phyloP scores from a whole-genome alignment of 352 stramenopile species.

The Pythium sp. region DNA sequence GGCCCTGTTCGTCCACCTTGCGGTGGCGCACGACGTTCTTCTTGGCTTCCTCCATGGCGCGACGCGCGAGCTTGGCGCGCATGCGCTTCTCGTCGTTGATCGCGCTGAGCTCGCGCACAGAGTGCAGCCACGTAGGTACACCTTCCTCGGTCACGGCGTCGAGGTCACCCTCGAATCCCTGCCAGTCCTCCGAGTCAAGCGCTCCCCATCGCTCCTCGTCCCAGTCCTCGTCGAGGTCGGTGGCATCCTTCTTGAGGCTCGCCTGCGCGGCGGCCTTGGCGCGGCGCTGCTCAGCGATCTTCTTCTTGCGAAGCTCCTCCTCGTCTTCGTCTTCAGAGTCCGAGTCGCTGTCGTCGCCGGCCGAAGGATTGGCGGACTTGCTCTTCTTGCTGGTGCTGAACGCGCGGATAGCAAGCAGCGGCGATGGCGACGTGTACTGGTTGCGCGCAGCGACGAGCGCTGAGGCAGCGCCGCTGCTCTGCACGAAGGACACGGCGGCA shows the following conservation, averaged over 20 bases:
- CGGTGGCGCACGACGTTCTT: constrained; percentile 70
- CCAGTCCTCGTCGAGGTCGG: constrained; percentile 45
- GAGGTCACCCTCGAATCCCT: constrained; percentile 77
- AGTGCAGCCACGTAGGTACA: constrained; percentile 80
- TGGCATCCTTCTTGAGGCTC: constrained; percentile 39
- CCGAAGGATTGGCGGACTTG: constrained; percentile 12
- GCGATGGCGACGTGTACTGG: constrained; percentile 10
- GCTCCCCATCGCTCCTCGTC: constrained; percentile 67
- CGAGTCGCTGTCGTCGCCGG: constrained; percentile 3
- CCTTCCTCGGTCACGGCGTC: constrained; percentile 75
- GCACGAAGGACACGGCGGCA: constrained; percentile 8
- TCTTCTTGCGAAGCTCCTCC: constrained; percentile 21
- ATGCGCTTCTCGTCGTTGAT: constrained; percentile 65
- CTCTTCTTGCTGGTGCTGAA: constrained; percentile 28
- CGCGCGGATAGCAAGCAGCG: constrained; percentile 22
- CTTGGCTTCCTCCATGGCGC: constrained; percentile 65
- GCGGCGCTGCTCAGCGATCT: constrained; percentile 13
- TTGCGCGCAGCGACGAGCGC: constrained; percentile 12
- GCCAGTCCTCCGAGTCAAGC: constrained; percentile 71
- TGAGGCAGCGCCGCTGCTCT: constrained; percentile 7
- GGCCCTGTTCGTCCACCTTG: constrained; percentile 74
- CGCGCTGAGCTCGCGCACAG: constrained; percentile 64
- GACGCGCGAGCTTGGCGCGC: constrained; percentile 62
- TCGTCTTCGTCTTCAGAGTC: constrained; percentile 33
- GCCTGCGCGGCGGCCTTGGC: constrained; percentile 20